phyloP scores from a whole-genome alignment of 805 yeast species.

The Alloascoidea africana region DNA sequence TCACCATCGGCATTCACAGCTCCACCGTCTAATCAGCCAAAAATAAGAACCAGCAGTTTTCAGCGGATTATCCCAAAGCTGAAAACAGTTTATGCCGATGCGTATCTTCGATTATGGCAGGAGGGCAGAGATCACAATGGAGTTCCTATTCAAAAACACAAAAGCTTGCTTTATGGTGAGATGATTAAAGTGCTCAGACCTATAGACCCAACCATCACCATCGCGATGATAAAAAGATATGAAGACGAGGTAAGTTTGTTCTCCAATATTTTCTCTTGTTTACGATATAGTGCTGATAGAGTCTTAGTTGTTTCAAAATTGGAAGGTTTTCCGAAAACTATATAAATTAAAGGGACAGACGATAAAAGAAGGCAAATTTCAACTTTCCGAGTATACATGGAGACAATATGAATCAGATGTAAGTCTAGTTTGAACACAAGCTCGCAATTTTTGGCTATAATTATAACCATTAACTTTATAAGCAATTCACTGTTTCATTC shows the following conservation, averaged over 20 bases:
- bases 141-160: too few relatives aligned
- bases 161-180: neutral
- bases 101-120: constrained; percentile 1
- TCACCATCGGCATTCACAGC: too few relatives aligned
- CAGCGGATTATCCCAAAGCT: neutral
- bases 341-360: neutral
- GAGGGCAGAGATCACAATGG: too few relatives aligned
- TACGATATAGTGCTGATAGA: neutral
- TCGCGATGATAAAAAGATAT: neutral
- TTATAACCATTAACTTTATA: neutral
- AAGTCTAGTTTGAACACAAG: neutral
- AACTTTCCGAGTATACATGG: neutral
- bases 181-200: constrained; percentile 1
- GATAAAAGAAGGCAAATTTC: neutral
- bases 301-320: neutral
- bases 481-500: neutral
- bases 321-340: neutral
- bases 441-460: neutral
- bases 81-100: neutral
- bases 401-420: neutral
- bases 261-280: neutral
- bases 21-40: too few relatives aligned
- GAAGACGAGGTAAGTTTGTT: constrained; percentile 1
- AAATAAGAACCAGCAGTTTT: too few relatives aligned
- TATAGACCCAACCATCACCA: neutral